Base-by-base conservation (phyloP, 345 rosid genomes). In the Brassica nigra region DNA sequence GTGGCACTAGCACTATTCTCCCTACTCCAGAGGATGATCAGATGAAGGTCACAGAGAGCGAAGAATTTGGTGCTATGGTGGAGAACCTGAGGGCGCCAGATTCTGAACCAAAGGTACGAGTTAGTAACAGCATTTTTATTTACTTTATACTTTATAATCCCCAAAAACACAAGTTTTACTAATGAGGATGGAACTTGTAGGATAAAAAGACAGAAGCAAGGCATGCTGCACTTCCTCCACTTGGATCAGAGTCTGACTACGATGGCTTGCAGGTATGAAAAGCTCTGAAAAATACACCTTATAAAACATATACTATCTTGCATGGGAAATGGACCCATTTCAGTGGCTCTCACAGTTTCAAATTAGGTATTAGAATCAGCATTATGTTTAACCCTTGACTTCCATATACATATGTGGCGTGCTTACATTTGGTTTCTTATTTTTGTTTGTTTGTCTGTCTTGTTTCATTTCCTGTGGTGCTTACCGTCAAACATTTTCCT, bases 261-360 rank as follows among this genome's bases (percentile, higher is more conserved):
- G 18, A 18, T 71, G 82, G 87, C 74, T 84, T 93, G 90, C 98
- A 93, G 98, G 98, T 93, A 85, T 66, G 63, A 18, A 73, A 36
- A 76, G 8, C 27, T 65, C 52, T 73, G 29, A 64, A 18, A 65
- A 37, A 23, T 64, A 59, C 73, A 14, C 62, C 42, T 78, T 49
- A 66, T 66, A 72, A 29, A 39, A 55, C 54, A 57, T 16, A 30
- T 30, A 66, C 66, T 29, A 10, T 72, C 12, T 72, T 23, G 67
- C 44, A 37, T 71, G 12, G 6, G 4, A 65, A 55, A 55, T 31
- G 76, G 49, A 16, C 66, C 66, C 33, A 36, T 54, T 44, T 54
- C 33, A 63, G 44, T 71, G 73, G 37, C 27, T 66, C 28, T 66
- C 6, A 57, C 62, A 65, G 29, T 65, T 78, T 42, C 29, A 55